phyloP scores from a whole-genome alignment of 495 filamentous ascomycete species.

The Aspergillus asperescens region DNA sequence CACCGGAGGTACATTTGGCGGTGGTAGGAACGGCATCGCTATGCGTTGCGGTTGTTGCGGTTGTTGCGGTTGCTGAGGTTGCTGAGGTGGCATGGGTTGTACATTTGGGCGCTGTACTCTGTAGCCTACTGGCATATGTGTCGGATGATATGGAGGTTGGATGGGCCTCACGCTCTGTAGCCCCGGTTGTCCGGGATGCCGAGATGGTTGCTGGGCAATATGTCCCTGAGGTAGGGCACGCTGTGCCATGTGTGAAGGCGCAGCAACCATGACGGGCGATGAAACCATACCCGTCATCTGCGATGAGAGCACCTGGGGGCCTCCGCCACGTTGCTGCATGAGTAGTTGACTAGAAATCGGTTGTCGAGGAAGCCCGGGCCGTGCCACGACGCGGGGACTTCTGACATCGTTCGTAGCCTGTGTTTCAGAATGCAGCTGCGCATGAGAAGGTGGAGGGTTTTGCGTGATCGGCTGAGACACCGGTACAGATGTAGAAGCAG shows the following conservation, averaged over 20 bases:
- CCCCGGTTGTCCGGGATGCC: not conserved
- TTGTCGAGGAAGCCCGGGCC: not conserved
- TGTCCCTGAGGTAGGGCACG: not conserved
- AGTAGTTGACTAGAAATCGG: not conserved
- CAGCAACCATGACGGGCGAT: not conserved
- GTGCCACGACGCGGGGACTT: not conserved
- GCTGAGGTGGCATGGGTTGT: not conserved
- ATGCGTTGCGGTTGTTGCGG: not conserved
- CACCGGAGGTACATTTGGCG: slow-evolving; percentile 24
- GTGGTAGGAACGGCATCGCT: slow-evolving; percentile 27
- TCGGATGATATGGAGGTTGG: not conserved
- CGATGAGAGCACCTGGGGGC: not conserved
- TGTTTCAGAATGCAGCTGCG: not conserved
- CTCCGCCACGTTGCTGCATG: not conserved
- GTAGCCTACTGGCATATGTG: not conserved
- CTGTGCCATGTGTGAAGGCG: not conserved
- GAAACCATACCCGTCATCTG: not conserved
- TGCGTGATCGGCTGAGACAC: not conserved
- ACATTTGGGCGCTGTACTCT: not conserved
- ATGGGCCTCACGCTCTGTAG: not conserved
- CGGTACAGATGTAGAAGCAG: not conserved
- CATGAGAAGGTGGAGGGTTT: not conserved
- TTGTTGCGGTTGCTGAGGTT: not conserved
- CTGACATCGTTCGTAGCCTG: not conserved
- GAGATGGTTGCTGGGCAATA: slow-evolving; percentile 5